Percentiles rank a stretch among this genome's conserved stretches.
These are phyloP conservation scores for Xylaria sp. DNA, from an alignment of 2,329 filamentous ascomycete species.

Conservation along the genomic window DNA sequence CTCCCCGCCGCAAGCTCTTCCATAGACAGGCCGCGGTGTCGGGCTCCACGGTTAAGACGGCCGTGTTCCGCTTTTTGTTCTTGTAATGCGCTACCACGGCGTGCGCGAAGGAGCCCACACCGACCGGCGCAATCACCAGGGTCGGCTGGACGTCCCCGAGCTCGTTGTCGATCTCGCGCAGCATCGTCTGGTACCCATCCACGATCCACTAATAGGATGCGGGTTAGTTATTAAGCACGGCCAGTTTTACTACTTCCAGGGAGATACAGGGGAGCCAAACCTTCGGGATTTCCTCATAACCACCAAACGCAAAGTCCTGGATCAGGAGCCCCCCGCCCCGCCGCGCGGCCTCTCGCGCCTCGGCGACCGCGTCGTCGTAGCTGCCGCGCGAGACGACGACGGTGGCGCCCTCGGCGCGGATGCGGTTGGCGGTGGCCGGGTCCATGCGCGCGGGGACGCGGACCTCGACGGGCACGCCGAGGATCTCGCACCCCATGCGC, in stretches of 20 bases:
- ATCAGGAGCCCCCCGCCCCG: constrained; percentile 55
- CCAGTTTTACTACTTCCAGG: neutral
- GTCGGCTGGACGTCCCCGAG: constrained; percentile 42
- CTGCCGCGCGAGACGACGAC: constrained; percentile 57
- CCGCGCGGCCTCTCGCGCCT: constrained; percentile 47
- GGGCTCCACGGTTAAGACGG: constrained; percentile 64
- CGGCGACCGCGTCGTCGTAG: constrained; percentile 65
- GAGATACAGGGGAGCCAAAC: constrained; percentile 34
- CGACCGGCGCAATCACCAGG: constrained; percentile 64
- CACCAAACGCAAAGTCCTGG: constrained; percentile 67
- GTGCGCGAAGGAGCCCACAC: constrained; percentile 72
- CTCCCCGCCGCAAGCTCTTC: constrained; percentile 43
- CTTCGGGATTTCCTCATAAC: constrained; percentile 66
- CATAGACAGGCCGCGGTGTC: constrained; percentile 43
- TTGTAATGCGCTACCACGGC: constrained; percentile 69
- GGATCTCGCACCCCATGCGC: constrained; percentile 61
- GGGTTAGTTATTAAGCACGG: neutral
- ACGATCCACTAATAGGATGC: constrained; percentile 69
- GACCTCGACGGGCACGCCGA: constrained; percentile 57
- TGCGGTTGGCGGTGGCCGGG: constrained; percentile 51
- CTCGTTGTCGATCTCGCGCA: constrained; percentile 67
- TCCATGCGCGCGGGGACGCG: constrained; percentile 65
- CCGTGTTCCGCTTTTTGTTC: constrained; percentile 14
- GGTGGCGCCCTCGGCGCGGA: constrained; percentile 63
- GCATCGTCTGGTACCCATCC: constrained; percentile 73